Base-by-base conservation (phyloP, 257 asterid genomes). In the Solanum boliviense region DNA sequence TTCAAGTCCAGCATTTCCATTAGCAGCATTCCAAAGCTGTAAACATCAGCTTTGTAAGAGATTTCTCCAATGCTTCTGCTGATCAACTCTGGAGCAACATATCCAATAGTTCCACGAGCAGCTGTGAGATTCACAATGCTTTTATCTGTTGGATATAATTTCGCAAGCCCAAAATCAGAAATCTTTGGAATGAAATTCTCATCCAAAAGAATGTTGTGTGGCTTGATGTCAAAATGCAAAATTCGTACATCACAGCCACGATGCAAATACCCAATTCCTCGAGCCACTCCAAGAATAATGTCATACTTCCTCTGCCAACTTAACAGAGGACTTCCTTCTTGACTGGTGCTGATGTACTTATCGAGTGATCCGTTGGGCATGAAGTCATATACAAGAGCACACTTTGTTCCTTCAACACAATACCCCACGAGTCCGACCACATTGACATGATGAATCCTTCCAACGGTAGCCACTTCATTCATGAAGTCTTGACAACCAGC, bases 351-450 rank as follows among this genome's bases (percentile, higher is more conserved):
- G 41, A 90, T 92, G 88, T 92, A 90, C 58, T 92, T 74, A 32
- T 93, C 91, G 3, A 93, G 89, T 20, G 95, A 93, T 16, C 95
- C 94, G 21, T 93, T 93, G 6, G 95, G 93, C 84, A 91, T 84
- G 86, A n/a, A 93, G 23, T 93, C 95, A 10, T 90, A 91, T 10
- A 92, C 93, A 86, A 91, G 76, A 68, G 93, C 94, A n/a, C 91
- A 46, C 76, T 90, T 90, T 7, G 93, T 90, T 23, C 91, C 88
- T 71, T 92, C 94, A 16, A 87, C 93, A 31, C 92, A 92, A 76
- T 89, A 91, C 11, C 94, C 95, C 5, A 93, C 89, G 62, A 93
- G 94, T 27, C 89, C 92, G 10, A 93, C 94, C 3, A 93, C 89
- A 4, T 93, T 90, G 86, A 87, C 89, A 65, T 92, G 95, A 84